A percentile compares a stretch with the other conserved stretches of the same genome.
These are phyloP conservation scores for Cryptosporidium bovis DNA, from an alignment of 169 alveolate species.

Conservation along the genomic window DNA sequence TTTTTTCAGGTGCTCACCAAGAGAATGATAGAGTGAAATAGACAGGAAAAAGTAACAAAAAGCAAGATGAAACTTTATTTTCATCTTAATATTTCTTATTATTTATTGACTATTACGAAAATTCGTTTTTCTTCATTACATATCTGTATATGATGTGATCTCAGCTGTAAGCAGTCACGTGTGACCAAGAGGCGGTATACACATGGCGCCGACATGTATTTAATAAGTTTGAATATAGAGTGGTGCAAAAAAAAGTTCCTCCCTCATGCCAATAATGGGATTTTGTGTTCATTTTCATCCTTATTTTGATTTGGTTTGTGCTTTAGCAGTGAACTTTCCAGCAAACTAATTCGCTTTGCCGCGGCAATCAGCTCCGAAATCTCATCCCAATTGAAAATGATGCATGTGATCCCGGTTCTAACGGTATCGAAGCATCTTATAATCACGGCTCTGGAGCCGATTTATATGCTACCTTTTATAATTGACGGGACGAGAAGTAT, in stretches of 20 bases:
- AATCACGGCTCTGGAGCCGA: slow-evolving; percentile 33
- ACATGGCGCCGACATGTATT: no score
- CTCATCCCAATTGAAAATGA: slow-evolving; percentile 58
- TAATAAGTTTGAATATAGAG: no score
- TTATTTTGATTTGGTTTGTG: background rate
- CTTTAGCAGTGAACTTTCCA: slow-evolving; percentile 11
- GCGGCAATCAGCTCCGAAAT: slow-evolving; percentile 34
- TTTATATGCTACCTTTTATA: slow-evolving; percentile 8
- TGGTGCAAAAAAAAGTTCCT: no score
- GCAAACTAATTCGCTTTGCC: slow-evolving; percentile 12
- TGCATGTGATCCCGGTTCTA: slow-evolving; percentile 21
- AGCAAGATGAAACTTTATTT: background rate
- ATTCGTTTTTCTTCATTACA: no score
- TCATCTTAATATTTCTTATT: background rate
- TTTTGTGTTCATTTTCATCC: background rate
- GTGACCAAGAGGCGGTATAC: no score
- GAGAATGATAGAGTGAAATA: background rate
- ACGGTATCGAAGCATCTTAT: slow-evolving; percentile 54
- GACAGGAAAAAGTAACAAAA: background rate
- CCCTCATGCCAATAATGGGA: no score
- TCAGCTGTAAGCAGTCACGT: no score
- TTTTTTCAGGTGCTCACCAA: background rate
- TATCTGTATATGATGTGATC: no score
- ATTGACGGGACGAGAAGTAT: slow-evolving; percentile 44
- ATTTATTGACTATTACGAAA: no score